A percentile compares a stretch with the other conserved stretches of the same genome.
These are phyloP conservation scores for Tephrocybe sp. DNA, from an alignment of 768 basidiomycete genomes.

Conservation along the genomic window DNA sequence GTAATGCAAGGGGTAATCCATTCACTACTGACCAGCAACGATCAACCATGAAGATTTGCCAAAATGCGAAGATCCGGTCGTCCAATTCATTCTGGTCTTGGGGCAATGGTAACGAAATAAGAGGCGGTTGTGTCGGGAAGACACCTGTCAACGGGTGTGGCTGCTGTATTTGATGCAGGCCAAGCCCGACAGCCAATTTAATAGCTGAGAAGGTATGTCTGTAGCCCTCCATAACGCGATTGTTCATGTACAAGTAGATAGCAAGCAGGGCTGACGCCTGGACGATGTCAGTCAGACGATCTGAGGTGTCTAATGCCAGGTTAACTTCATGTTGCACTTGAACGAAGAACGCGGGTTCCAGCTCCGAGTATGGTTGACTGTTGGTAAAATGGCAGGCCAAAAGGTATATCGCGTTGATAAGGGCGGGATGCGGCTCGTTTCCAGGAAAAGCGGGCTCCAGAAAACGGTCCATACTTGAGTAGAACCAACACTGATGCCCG, in stretches of 20 bases:
- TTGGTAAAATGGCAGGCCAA: conserved; percentile 55
- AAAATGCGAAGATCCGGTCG: conserved; percentile 53
- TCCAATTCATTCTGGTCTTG: conserved; percentile 38
- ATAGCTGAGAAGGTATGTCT: conserved; percentile 58
- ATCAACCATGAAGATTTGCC: conserved; percentile 64
- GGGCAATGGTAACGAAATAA: conserved; percentile 30
- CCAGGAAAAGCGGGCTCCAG: conserved; percentile 24
- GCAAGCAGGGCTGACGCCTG: conserved; percentile 61
- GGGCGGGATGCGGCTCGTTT: conserved; percentile 49
- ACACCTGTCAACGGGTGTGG: conserved; percentile 12
- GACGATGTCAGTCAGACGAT: conserved; percentile 55
- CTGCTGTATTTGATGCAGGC: conserved; percentile 50
- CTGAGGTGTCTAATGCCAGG: conserved; percentile 49
- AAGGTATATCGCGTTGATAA: conserved; percentile 61
- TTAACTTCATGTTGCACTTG: conserved; percentile 49
- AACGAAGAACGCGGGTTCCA: conserved; percentile 48
- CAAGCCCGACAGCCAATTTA: conserved; percentile 59
- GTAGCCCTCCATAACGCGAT: conserved; percentile 55
- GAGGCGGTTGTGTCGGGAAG: conserved; percentile 15
- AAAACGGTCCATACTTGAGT: conserved; percentile 44
- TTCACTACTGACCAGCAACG: conserved; percentile 56
- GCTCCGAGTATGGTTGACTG: conserved; percentile 33
- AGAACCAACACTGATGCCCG: conserved; percentile 58
- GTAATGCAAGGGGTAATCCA: conserved; percentile 50
- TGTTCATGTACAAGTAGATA: conserved; percentile 57